Evolutionary conservation across 23 red algal species (phyloP), one percentile per base, ranked within the genome.

Genomic region (Gracilaria domingensis): DNA sequence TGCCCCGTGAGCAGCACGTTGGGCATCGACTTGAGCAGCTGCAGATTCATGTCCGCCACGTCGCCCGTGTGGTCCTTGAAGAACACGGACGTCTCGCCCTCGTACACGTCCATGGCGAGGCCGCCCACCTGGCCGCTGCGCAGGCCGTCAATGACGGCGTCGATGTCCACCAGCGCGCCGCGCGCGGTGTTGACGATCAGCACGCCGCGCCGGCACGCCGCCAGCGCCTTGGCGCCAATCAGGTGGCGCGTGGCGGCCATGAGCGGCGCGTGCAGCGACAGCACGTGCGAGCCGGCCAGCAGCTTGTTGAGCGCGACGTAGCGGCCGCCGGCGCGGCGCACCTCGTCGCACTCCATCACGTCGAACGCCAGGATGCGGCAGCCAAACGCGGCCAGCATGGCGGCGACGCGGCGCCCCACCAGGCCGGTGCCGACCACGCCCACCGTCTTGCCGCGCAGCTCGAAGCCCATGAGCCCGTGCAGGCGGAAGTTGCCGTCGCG

Each of bases 1-100:
- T 96, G 94, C 12, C 94, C 86, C 38, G 94, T 96, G 37, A 96
- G 51, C 26, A 96, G 77, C 29, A 96, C 94, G 66, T 96, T 96
- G 26, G 85, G 78, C 51, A 96, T 84, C n/a, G 85, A 79, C 62
- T 75, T 72, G 16, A 96, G 62, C 32, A 86, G 44, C 69, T 82
- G 79, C 53, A 96, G 90, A 45, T 91, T 75, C 57, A 75, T 67
- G 77, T 90, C 78, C 44, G 87, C 48, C 11, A 75, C 64, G 20
- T 81, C 94, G 29, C 87, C 71, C 18, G 86, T 87, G 25, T 84
- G 66, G 70, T 96, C 86, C 42, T 80, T 56, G 66, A 96, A 96
- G 64, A 96, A 96, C 35, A 90, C 44, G 3, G 66, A 80, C 25
- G 81, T 76, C 70, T 96, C 94, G 23, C 83, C 83, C 66, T 91